These are phyloP conservation scores for Fusarium pseudonygamai DNA, from an alignment of 2,329 filamentous ascomycete species.

Conservation along the genomic window DNA sequence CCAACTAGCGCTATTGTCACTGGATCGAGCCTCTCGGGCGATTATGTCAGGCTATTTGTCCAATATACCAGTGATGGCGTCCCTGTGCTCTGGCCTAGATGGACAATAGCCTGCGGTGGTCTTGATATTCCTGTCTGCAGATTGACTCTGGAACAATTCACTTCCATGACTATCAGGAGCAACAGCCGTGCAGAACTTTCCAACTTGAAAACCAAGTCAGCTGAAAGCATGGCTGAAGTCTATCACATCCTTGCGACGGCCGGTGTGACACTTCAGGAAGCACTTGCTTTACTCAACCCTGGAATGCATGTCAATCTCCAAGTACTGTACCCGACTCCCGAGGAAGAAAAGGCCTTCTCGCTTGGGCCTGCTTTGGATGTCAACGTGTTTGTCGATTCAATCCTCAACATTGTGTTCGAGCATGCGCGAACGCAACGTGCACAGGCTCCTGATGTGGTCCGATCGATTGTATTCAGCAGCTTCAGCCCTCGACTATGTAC, in stretches of 20 bases:
- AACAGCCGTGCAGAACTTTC: constrained; percentile 56
- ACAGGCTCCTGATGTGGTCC: constrained; percentile 74
- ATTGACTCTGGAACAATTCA: constrained; percentile 78
- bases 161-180: constrained; percentile 58
- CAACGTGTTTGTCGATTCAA: constrained; percentile 85
- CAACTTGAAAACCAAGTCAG: constrained; percentile 56
- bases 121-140: constrained; percentile 85
- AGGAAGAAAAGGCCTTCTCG: constrained; percentile 75
- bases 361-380: constrained; percentile 82
- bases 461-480: constrained; percentile 93
- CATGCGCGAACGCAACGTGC: constrained; percentile 77
- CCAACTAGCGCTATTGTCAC: constrained; percentile 86
- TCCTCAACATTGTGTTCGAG: constrained; percentile 88
- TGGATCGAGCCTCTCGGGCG: constrained; percentile 93
- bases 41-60: constrained; percentile 91
- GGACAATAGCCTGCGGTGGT: constrained; percentile 79
- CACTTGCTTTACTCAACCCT: constrained; percentile 77
- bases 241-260: constrained; percentile 78
- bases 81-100: constrained; percentile 87
- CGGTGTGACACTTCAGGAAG: constrained; percentile 82
- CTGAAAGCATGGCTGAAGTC: constrained; percentile 68
- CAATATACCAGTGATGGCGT: constrained; percentile 90
- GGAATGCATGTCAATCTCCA: constrained; percentile 93
- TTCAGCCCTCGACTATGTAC: constrained; percentile 92
- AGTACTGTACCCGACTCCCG: constrained; percentile 81